These are phyloP conservation scores for Suillus clintonianus DNA, from an alignment of 768 basidiomycete genomes.

Conservation along the genomic window DNA sequence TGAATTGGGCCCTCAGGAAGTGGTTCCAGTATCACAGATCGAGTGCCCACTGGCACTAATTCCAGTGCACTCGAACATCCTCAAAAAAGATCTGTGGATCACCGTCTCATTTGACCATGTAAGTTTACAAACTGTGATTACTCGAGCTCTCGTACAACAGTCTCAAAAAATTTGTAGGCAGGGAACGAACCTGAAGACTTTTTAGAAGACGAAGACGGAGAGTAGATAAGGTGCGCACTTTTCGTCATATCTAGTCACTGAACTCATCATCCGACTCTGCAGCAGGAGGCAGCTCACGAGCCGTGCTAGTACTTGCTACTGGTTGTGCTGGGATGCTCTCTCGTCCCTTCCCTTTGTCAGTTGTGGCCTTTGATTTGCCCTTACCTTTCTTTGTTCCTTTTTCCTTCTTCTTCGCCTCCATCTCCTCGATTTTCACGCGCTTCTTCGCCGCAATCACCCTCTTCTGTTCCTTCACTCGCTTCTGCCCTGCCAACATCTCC, in stretches of 20 bases:
- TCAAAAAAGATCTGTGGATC: conserved; percentile 3
- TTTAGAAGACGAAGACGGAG: background rate
- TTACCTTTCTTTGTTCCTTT: background rate
- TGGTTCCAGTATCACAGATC: background rate
- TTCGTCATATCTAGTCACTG: background rate
- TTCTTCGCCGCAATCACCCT: background rate
- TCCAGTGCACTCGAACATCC: background rate
- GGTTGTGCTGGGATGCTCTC: background rate
- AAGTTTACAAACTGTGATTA: background rate
- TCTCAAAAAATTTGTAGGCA: background rate
- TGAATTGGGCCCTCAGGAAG: background rate
- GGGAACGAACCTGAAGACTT: background rate
- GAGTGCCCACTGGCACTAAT: background rate
- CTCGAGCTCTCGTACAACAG: background rate
- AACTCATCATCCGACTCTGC: background rate
- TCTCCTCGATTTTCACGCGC: background rate
- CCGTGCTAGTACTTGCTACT: background rate
- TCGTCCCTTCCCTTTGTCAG: background rate
- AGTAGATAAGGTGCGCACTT: background rate
- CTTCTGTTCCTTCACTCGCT: background rate
- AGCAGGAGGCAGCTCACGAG: background rate
- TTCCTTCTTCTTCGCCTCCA: background rate
- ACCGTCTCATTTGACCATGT: conserved; percentile 1
- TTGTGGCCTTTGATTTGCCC: background rate
- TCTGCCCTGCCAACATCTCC: background rate